These are phyloP conservation scores for Candida vartiovaarae DNA, from an alignment of 805 yeast species.

Conservation along the genomic window DNA sequence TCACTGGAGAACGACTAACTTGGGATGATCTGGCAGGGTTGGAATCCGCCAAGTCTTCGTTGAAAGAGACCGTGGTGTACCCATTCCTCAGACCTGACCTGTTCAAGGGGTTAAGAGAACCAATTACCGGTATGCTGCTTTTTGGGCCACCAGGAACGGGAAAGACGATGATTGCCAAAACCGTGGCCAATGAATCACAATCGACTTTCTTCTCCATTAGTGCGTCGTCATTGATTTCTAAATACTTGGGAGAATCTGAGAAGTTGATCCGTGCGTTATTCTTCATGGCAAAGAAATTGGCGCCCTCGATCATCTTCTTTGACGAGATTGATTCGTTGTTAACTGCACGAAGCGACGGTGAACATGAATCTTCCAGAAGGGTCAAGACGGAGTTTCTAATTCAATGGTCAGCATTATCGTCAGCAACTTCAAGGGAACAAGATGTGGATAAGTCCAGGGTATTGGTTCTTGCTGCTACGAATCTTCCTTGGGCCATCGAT, in stretches of 20 bases:
- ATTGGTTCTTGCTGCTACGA: constrained; percentile 88
- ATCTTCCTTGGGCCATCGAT: constrained; percentile 94
- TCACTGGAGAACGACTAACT: constrained; percentile 82
- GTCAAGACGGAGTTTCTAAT: constrained; percentile 89
- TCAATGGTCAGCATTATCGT: constrained; percentile 79
- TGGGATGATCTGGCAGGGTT: constrained; percentile 97
- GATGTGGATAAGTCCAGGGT: constrained; percentile 43
- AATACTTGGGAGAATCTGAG: constrained; percentile 87
- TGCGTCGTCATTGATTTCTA: constrained; percentile 84
- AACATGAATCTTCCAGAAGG: constrained; percentile 82
- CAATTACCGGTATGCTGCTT: constrained; percentile 90
- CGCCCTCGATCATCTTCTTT: constrained; percentile 91
- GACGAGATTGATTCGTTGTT: constrained; percentile 93
- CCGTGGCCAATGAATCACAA: constrained; percentile 92
- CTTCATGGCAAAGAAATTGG: constrained; percentile 71
- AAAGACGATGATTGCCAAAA: constrained; percentile 93
- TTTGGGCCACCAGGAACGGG: constrained; percentile 99
- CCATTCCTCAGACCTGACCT: constrained; percentile 93
- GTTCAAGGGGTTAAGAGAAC: constrained; percentile 86
- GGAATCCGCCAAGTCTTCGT: constrained; percentile 77
- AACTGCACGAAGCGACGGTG: constrained; percentile 68
- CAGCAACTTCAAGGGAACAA: constrained; percentile 69
- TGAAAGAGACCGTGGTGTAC: constrained; percentile 92
- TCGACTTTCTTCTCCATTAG: constrained; percentile 90
- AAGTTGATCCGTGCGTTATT: constrained; percentile 87